phyloP scores from a whole-genome alignment of 768 basidiomycete species.

The Termitomyces sp. region DNA sequence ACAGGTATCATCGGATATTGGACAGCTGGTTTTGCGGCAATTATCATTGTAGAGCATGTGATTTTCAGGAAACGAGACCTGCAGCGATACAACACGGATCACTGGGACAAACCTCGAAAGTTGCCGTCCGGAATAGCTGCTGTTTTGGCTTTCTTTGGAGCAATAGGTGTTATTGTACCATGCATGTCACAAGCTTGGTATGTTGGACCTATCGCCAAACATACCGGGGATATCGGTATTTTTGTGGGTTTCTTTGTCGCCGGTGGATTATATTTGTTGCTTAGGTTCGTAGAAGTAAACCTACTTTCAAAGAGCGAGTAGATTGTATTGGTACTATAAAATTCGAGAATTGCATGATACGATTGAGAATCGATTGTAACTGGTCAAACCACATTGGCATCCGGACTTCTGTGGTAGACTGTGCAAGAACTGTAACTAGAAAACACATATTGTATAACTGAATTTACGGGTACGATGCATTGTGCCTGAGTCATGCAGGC shows the following conservation, averaged over 20 bases:
- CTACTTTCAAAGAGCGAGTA: neutral
- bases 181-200: constrained; percentile 75
- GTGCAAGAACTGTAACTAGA: too few species aligned
- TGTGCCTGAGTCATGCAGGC: neutral
- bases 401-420: too few species aligned
- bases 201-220: constrained; percentile 61
- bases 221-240: constrained; percentile 72
- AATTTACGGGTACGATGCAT: too few species aligned
- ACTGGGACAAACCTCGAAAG: constrained; percentile 52
- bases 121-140: constrained; percentile 69
- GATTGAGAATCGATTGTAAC: too few species aligned
- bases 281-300: constrained; percentile 12
- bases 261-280: constrained; percentile 40
- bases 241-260: constrained; percentile 54
- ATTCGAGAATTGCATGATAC: too few species aligned
- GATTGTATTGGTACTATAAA: neutral
- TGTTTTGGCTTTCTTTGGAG: constrained; percentile 44
- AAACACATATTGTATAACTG: too few species aligned
- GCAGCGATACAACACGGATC: constrained; percentile 42
- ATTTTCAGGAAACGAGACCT: constrained; percentile 55
- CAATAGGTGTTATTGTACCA: constrained; percentile 59
- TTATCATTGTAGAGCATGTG: constrained; percentile 66
- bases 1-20: constrained; percentile 55
- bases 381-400: too few species aligned
- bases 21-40: constrained; percentile 54